phyloP scores from a whole-genome alignment of 1,284 basidiomycete genomes.

The Phenoliferia sp. region DNA sequence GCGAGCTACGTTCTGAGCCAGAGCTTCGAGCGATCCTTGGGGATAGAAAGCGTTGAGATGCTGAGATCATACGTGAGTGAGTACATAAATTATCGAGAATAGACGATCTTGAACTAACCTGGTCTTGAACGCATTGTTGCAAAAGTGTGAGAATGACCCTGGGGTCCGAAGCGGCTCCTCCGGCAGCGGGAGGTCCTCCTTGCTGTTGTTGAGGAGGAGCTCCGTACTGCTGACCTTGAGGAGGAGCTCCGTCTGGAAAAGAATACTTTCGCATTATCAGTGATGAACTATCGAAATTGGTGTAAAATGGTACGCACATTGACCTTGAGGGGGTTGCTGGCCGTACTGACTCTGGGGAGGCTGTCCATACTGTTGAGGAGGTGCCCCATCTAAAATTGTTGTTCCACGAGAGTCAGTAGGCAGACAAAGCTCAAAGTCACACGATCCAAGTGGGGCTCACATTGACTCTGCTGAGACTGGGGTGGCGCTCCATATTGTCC shows the following conservation, averaged over 20 bases:
- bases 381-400: not conserved
- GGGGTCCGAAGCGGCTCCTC: not conserved
- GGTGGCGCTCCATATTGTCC: not conserved
- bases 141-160: constrained; percentile 22
- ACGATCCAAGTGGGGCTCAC: not conserved
- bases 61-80: not conserved
- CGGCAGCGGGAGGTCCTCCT: not conserved
- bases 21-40: constrained; percentile 43
- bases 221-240: constrained; percentile 14
- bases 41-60: constrained; percentile 45
- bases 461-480: constrained; percentile 15
- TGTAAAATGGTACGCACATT: constrained; percentile 22
- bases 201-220: not conserved
- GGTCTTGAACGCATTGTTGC: constrained; percentile 45
- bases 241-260: not conserved
- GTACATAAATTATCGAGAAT: not conserved
- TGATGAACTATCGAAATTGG: not conserved
- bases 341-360: constrained; percentile 5
- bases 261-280: not conserved
- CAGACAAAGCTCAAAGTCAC: not conserved
- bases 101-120: constrained; percentile 29
- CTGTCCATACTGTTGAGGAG: constrained; percentile 9
- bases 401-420: not conserved
- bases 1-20: constrained; percentile 45
- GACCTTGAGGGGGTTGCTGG: constrained; percentile 20